These are phyloP conservation scores for Cytospora paraplurivora DNA, from an alignment of 2,329 filamentous ascomycete species.

Conservation along the genomic window DNA sequence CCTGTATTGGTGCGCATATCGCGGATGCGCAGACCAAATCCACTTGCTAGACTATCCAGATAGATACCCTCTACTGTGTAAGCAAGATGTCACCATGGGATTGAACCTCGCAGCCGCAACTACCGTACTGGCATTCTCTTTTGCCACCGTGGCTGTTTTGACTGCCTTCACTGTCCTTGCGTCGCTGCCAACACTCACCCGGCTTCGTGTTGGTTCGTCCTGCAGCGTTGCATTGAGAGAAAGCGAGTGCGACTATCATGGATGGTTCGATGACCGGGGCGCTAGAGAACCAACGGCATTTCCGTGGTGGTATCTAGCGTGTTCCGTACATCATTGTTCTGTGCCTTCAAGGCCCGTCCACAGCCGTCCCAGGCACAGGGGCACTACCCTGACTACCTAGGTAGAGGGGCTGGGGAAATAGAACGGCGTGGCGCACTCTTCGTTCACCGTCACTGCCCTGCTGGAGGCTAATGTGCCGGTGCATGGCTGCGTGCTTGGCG, in stretches of 20 bases:
- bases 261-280: constrained; percentile 24
- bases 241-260: constrained; percentile 23
- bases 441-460: constrained; percentile 18
- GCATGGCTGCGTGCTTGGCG: constrained; percentile 17
- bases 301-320: constrained; percentile 4
- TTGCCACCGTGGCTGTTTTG: constrained; percentile 21
- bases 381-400: not conserved
- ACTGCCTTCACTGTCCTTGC: constrained; percentile 15
- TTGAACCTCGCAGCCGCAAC: constrained; percentile 8
- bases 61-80: not conserved
- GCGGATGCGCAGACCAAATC: constrained; percentile 10
- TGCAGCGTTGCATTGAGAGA: constrained; percentile 19
- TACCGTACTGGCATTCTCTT: constrained; percentile 5
- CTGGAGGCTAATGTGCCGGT: constrained; percentile 16
- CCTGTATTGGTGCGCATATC: constrained; percentile 9
- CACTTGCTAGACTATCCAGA: not conserved
- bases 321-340: constrained; percentile 8
- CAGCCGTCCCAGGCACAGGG: too few relatives aligned
- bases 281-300: constrained; percentile 25
- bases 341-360: too few relatives aligned
- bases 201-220: constrained; percentile 16
- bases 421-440: constrained; percentile 18
- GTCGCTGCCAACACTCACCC: constrained; percentile 16
- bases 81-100: not conserved
- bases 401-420: constrained; percentile 10